phyloP scores from a whole-genome alignment of 2,329 filamentous ascomycete species.

The Ceratocystis lukuohia region DNA sequence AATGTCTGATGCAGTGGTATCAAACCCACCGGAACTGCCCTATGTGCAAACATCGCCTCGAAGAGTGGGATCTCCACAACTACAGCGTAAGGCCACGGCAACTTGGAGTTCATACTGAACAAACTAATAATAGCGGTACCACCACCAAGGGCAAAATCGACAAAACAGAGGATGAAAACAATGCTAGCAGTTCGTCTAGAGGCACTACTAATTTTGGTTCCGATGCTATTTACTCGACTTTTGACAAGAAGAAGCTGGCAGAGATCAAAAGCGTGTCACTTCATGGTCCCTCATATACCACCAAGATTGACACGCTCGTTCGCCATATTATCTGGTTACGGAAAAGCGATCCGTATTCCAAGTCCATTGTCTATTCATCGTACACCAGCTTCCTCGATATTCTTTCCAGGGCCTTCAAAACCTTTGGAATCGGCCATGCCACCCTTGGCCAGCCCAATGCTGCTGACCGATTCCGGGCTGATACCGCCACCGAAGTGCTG shows the following conservation, averaged over 20 bases:
- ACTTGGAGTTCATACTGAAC: slow-evolving; percentile 45
- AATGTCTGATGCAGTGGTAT: slow-evolving; percentile 74
- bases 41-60: slow-evolving; percentile 62
- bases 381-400: slow-evolving; percentile 56
- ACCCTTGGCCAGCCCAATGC: slow-evolving; percentile 57
- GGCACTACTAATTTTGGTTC: neutral
- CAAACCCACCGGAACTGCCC: slow-evolving; percentile 63
- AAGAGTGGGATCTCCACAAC: slow-evolving; percentile 58
- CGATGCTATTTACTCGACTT: slow-evolving; percentile 54
- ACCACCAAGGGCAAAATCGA: slow-evolving; percentile 26
- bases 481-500: slow-evolving; percentile 66
- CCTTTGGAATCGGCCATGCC: slow-evolving; percentile 59
- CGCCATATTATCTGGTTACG: slow-evolving; percentile 79
- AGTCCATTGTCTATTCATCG: slow-evolving; percentile 90
- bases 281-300: slow-evolving; percentile 60
- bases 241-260: slow-evolving; percentile 55
- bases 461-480: slow-evolving; percentile 61
- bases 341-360: slow-evolving; percentile 69
- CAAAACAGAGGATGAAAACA: neutral
- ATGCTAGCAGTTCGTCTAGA: neutral
- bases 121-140: slow-evolving; percentile 12
- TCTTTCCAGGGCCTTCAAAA: slow-evolving; percentile 53
- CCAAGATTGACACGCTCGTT: slow-evolving; percentile 74
- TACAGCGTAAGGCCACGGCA: slow-evolving; percentile 72
- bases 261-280: slow-evolving; percentile 77